Base-by-base conservation (phyloP, 768 basidiomycete genomes). In the Cystofilobasidium ferigula region DNA sequence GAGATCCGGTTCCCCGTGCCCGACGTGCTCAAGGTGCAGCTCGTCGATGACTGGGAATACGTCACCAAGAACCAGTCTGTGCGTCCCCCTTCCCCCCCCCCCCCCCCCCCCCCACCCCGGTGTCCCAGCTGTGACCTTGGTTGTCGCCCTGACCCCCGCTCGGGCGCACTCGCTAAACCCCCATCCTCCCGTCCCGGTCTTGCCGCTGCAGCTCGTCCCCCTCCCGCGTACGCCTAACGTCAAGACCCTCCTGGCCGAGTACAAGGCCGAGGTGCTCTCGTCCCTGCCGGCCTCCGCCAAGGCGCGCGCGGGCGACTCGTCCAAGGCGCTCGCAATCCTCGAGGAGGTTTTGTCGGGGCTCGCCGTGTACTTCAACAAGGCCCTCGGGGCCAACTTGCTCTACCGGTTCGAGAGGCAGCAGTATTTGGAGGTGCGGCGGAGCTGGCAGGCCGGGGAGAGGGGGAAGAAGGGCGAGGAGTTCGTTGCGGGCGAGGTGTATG, bases 1-100 rank as follows among this genome's bases (percentile, higher is more conserved):
- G 93, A 98, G 72, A 85, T 98, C 81, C 90, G 89, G 77, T 80
- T 99, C 58, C 82, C 80, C 66, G 85, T 95, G 6, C 95, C 94
- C 0, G 95, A 97, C 71, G 75, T 82, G n/a, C 81, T 98, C 69
- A 97, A 95, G 75, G 82, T 85, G 35, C 81, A 87, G 56, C 80
- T 99, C 42, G 92, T 98, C 2, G 92, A 98, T 72, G 95, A 98
- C 71, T 99, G 95, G 95, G 94, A 98, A 76, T 84, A 86, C 6
- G 85, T 98, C 43, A 98, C 95, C 61, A 97, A 95, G 79, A 88
- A 92, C 74, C 84, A 85, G 71, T 88, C 91, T 82, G 94, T 87
- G 66, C 32, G 77, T 9, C 47, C 3, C 12, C 3, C 4, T 43
- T 42, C 7, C 54, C 8, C 10, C 14, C 35, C 12, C 28, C 28